phyloP scores from a whole-genome alignment of 1,284 basidiomycete genomes.

The Moesziomyces parantarcticus region DNA sequence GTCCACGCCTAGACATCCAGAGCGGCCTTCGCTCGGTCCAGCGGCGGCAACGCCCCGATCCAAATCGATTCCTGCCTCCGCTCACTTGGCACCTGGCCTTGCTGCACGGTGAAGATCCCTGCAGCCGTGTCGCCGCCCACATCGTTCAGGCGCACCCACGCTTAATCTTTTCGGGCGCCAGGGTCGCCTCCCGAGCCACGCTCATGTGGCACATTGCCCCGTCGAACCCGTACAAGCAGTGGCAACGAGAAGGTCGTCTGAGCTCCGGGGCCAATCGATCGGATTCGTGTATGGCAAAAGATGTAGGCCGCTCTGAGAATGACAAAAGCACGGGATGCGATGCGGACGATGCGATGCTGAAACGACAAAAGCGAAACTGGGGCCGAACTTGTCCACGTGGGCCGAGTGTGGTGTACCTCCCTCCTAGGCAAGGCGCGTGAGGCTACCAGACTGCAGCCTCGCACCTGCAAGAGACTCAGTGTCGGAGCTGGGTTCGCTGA shows the following conservation, averaged over 20 bases:
- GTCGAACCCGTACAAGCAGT: background rate
- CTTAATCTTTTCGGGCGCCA: too few relatives aligned
- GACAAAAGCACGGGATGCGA: background rate
- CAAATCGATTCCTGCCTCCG: background rate
- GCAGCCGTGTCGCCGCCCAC: background rate
- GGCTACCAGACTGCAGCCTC: background rate
- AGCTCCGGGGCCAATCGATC: background rate
- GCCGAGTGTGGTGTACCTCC: background rate
- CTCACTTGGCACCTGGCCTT: too few relatives aligned
- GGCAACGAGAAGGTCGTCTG: background rate
- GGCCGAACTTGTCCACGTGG: background rate
- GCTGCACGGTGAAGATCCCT: background rate
- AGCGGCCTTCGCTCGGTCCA: too few relatives aligned
- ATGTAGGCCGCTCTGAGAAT: background rate
- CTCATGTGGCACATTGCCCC: background rate
- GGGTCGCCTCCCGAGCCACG: background rate
- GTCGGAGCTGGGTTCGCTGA: slow-evolving; percentile 35
- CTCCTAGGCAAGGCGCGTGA: background rate
- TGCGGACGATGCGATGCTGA: background rate
- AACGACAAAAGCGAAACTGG: background rate
- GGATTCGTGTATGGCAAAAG: background rate
- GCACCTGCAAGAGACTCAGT: background rate
- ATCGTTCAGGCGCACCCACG: background rate
- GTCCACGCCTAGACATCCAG: background rate
- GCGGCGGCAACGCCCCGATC: background rate